Evolutionary conservation across 2,329 filamentous ascomycete genomes (phyloP).

Genomic region (Pestalotiopsis sp.): DNA sequence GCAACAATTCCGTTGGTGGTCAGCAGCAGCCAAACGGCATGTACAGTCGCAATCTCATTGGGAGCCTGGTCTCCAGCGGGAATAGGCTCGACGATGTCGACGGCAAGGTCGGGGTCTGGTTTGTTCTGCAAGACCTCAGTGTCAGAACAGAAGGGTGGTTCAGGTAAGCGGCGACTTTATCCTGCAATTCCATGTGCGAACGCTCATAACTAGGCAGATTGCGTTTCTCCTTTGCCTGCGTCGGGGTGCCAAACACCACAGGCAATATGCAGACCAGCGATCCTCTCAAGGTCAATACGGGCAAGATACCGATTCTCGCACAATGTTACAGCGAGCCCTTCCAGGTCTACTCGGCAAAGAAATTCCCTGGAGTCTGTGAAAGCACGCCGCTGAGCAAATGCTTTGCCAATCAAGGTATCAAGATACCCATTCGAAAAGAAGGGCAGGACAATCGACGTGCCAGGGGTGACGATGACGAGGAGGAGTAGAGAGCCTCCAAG

Average conservation of each 20-base stretch:
- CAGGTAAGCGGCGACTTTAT: slow-evolving; percentile 56
- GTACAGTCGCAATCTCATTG: slow-evolving; percentile 95
- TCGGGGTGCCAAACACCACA: slow-evolving; percentile 55
- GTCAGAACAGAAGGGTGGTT: slow-evolving; percentile 92
- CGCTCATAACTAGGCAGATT: slow-evolving; percentile 41
- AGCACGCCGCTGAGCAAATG: slow-evolving; percentile 88
- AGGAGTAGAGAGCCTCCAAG: slow-evolving; percentile 27
- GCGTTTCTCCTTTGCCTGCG: slow-evolving; percentile 79
- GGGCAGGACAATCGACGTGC: slow-evolving; percentile 48
- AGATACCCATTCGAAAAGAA: slow-evolving; percentile 94
- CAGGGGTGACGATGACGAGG: slow-evolving; percentile 55
- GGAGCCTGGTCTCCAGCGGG: slow-evolving; percentile 85
- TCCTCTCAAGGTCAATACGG: slow-evolving; percentile 64
- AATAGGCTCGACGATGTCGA: slow-evolving; percentile 79
- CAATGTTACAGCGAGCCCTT: slow-evolving; percentile 86
- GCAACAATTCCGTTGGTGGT: not conserved
- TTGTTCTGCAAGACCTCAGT: slow-evolving; percentile 92
- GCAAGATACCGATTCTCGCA: slow-evolving; percentile 79
- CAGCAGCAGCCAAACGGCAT: slow-evolving; percentile 68
- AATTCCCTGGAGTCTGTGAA: slow-evolving; percentile 96
- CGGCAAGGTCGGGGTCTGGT: slow-evolving; percentile 90
- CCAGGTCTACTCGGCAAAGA: slow-evolving; percentile 95
- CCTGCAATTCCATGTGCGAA: not conserved
- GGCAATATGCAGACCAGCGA: slow-evolving; percentile 36
- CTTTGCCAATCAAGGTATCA: slow-evolving; percentile 92